A percentile compares a stretch with the other conserved stretches of the same genome.
phyloP scores from a whole-genome alignment of 306 rosid species.

The Rubus idaeus region DNA sequence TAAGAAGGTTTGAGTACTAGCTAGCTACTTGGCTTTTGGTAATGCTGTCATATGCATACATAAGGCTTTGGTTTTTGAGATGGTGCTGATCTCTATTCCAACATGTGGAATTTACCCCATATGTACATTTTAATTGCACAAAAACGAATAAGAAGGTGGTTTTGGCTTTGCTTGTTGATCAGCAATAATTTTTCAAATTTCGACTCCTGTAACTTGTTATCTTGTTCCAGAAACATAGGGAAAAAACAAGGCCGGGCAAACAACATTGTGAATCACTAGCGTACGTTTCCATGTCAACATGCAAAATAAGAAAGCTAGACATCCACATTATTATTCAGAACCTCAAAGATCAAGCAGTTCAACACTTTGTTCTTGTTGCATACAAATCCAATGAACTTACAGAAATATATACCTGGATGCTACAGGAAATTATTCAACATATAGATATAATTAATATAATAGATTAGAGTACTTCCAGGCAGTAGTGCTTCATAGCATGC shows the following conservation, averaged over 20 bases:
- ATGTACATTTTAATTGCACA: neutral
- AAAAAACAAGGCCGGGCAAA: neutral
- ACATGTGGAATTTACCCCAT: constrained; percentile 11
- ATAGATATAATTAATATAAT: neutral
- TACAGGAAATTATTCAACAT: neutral
- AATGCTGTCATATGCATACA: neutral
- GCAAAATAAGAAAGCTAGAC: neutral
- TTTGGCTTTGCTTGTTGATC: neutral
- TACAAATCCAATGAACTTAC: neutral
- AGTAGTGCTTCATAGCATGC: neutral
- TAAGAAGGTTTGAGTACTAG: constrained; percentile 40
- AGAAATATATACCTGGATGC: no score
- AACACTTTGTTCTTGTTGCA: neutral
- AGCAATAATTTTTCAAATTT: neutral
- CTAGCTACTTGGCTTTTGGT: neutral
- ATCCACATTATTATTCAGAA: neutral
- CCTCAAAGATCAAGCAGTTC: neutral
- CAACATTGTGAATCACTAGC: neutral
- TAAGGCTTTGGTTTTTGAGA: constrained; percentile 16
- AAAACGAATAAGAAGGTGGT: neutral
- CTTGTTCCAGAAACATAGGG: neutral
- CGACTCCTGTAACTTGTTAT: neutral
- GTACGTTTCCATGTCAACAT: neutral
- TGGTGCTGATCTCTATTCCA: constrained; percentile 16
- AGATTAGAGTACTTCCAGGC: neutral